Percentiles rank a stretch among this genome's conserved stretches.
phyloP scores from a whole-genome alignment of 2,329 filamentous ascomycete genomes.

The Ceratocystiopsis sp. region DNA sequence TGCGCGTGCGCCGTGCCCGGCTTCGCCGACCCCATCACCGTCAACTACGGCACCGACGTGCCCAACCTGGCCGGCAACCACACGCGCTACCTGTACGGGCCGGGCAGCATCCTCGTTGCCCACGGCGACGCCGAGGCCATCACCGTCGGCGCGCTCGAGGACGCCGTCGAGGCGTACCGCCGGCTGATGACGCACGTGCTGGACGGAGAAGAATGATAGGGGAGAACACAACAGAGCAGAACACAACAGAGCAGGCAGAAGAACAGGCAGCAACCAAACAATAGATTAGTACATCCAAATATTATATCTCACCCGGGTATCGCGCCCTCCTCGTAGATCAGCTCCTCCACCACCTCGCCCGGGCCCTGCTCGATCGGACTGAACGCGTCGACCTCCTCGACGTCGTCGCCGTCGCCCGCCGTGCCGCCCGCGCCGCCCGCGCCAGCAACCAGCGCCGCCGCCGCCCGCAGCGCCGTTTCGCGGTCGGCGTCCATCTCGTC shows the following conservation, averaged over 20 bases:
- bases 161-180: slow-evolving; percentile 65
- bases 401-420: slow-evolving; percentile 20
- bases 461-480: background rate
- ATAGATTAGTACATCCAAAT: no score
- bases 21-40: slow-evolving; percentile 66
- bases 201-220: background rate
- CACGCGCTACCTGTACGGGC: slow-evolving; percentile 49
- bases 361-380: slow-evolving; percentile 29
- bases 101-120: slow-evolving; percentile 66
- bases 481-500: no score
- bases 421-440: background rate
- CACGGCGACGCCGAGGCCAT: slow-evolving; percentile 73
- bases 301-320: no score
- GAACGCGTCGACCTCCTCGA: slow-evolving; percentile 44
- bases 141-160: slow-evolving; percentile 56
- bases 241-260: background rate
- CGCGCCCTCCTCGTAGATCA: slow-evolving; percentile 24
- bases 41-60: slow-evolving; percentile 90
- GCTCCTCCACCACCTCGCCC: slow-evolving; percentile 28
- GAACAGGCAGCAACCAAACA: no score
- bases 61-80: slow-evolving; percentile 57
- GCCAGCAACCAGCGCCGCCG: background rate
- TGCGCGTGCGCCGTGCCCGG: slow-evolving; percentile 71
- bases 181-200: slow-evolving; percentile 44
- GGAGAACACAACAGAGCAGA: background rate